Evolutionary conservation across 495 filamentous ascomycete species (phyloP).

Genomic region (Ascodesmis nigricans): DNA sequence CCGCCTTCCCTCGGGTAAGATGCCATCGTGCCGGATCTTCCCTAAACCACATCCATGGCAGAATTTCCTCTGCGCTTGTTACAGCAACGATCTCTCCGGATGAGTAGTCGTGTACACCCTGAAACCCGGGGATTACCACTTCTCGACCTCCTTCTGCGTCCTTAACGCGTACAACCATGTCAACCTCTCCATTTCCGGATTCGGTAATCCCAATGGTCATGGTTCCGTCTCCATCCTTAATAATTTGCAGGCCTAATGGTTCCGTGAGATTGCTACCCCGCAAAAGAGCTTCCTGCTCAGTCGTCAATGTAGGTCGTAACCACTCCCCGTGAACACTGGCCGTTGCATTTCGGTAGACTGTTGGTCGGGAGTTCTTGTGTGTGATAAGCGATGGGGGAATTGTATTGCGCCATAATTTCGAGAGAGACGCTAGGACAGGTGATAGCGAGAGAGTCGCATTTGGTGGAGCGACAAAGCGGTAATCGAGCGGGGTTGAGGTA

Average conservation of each 20-base stretch:
- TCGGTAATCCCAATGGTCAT: neutral
- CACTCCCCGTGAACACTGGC: slow-evolving; percentile 7
- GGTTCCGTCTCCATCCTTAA: neutral
- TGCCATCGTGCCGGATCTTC: slow-evolving; percentile 7
- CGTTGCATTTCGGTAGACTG: slow-evolving; percentile 3
- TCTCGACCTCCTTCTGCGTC: too few species aligned
- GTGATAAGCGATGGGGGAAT: too few species aligned
- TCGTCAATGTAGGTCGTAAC: neutral
- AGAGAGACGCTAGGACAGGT: too few species aligned
- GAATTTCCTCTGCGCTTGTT: neutral
- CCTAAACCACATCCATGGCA: slow-evolving; percentile 15
- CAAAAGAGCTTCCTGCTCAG: neutral
- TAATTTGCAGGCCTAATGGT: too few species aligned
- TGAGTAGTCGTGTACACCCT: too few species aligned
- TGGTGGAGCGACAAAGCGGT: too few species aligned
- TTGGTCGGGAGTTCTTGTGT: neutral
- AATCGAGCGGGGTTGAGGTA: too few species aligned
- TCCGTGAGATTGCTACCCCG: neutral
- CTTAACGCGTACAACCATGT: too few species aligned
- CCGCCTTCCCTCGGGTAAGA: slow-evolving; percentile 1
- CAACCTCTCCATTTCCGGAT: too few species aligned
- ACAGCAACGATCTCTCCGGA: neutral
- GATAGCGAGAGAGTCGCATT: too few species aligned
- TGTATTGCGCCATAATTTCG: too few species aligned
- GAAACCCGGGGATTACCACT: too few species aligned